Evolutionary conservation across 208 protist species (phyloP).

Genomic region (Leptomonas seymouri): DNA sequence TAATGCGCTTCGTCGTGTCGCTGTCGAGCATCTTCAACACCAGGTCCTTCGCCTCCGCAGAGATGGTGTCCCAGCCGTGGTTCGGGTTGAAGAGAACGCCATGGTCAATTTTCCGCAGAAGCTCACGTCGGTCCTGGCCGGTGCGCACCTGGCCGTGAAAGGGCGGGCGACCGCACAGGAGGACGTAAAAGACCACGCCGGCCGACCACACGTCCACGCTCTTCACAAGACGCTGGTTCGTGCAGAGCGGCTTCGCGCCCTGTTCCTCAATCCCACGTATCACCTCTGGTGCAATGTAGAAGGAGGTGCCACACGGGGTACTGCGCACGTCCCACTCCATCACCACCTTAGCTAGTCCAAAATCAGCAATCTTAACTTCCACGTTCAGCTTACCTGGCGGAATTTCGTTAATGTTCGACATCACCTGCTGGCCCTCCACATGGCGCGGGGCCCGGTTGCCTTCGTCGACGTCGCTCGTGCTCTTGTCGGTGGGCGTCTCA

Average conservation of each 20-base stretch:
- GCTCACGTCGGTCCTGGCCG: constrained; percentile 71
- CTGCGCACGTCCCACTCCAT: constrained; percentile 80
- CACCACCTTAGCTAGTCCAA: constrained; percentile 90
- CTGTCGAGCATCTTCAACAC: constrained; percentile 81
- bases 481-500: constrained; percentile 2
- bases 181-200: constrained; percentile 87
- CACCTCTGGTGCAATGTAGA: constrained; percentile 91
- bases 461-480: constrained; percentile 6
- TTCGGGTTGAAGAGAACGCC: constrained; percentile 84
- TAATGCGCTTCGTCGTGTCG: constrained; percentile 65
- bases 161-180: constrained; percentile 81
- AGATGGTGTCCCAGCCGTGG: constrained; percentile 73
- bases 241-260: constrained; percentile 80
- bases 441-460: constrained; percentile 6
- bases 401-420: constrained; percentile 39
- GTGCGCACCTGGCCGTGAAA: constrained; percentile 88
- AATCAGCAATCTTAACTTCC: constrained; percentile 87
- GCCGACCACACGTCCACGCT: constrained; percentile 90
- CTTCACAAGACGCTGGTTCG: constrained; percentile 77
- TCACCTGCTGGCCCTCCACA: constrained; percentile 9
- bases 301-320: constrained; percentile 89
- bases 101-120: constrained; percentile 77
- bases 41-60: constrained; percentile 83
- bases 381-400: constrained; percentile 47
- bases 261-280: constrained; percentile 88